phyloP scores from a whole-genome alignment of 2,329 filamentous ascomycete genomes.

The Colletotrichum nymphaeae region DNA sequence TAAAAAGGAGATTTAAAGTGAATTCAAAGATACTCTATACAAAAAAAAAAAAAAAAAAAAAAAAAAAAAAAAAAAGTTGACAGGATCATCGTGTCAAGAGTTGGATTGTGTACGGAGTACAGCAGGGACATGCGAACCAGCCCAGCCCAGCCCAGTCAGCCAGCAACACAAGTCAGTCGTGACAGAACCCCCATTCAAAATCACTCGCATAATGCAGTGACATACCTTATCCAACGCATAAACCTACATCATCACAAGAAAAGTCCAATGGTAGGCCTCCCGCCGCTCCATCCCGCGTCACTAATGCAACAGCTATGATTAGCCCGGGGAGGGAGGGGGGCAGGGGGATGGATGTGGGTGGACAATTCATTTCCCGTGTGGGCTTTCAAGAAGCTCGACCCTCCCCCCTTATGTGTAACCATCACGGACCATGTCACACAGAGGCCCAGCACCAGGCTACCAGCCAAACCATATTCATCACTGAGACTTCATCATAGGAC shows the following conservation, averaged over 20 bases:
- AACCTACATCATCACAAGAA: not conserved
- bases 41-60: too few relatives aligned
- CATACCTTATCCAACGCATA: not conserved
- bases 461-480: too few relatives aligned
- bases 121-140: too few relatives aligned
- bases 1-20: too few relatives aligned
- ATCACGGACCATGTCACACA: not conserved
- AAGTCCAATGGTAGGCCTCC: not conserved
- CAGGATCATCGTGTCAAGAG: too few relatives aligned
- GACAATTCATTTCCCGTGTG: not conserved
- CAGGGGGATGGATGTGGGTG: not conserved
- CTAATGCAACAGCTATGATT: slow-evolving; percentile 6
- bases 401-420: not conserved
- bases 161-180: too few relatives aligned
- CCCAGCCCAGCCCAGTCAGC: too few relatives aligned
- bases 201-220: not conserved
- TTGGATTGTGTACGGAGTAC: too few relatives aligned
- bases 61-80: too few relatives aligned
- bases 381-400: not conserved
- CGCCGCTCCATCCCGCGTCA: not conserved
- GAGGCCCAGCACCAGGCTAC: too few relatives aligned
- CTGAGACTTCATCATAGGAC: not conserved
- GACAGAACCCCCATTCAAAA: not conserved
- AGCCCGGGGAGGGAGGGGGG: not conserved
- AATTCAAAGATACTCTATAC: too few relatives aligned